Evolutionary conservation across 257 asterid species (phyloP).

Genomic region (Penstemon davidsonii): DNA sequence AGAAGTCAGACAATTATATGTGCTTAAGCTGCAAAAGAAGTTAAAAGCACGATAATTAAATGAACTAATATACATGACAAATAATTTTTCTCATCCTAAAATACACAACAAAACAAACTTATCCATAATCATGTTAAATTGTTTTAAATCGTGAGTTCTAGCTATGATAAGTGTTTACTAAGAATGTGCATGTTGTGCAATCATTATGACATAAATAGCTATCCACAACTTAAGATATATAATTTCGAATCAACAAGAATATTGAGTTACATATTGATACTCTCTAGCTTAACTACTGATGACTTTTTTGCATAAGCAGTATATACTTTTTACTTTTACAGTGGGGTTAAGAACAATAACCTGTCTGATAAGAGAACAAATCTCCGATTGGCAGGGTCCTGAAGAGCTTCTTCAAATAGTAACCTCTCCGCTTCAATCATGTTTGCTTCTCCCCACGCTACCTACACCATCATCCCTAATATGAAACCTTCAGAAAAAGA

Average conservation of each 20-base stretch:
- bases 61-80: slow-evolving; percentile 9
- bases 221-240: background rate
- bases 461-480: slow-evolving; percentile 55
- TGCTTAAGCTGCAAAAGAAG: slow-evolving; percentile 24
- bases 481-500: slow-evolving; percentile 18
- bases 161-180: slow-evolving; percentile 1
- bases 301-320: background rate
- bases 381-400: slow-evolving; percentile 91
- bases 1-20: slow-evolving; percentile 28
- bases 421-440: slow-evolving; percentile 98
- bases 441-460: slow-evolving; percentile 96
- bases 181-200: slow-evolving; percentile 12
- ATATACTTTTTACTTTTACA: background rate
- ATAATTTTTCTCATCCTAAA: background rate
- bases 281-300: slow-evolving; percentile 7
- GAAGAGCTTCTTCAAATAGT: slow-evolving; percentile 75
- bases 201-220: slow-evolving; percentile 17
- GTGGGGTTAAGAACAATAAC: slow-evolving; percentile 36
- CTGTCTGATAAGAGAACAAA: slow-evolving; percentile 95
- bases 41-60: background rate
- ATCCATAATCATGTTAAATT: no score
- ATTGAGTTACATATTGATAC: background rate
- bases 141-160: background rate
- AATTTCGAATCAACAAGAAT: no score
- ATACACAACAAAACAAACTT: no score